Evolutionary conservation across 2,329 filamentous ascomycete genomes (phyloP), one percentile per base, ranked within the genome.

Genomic region (Zymoseptoria crescenta): DNA sequence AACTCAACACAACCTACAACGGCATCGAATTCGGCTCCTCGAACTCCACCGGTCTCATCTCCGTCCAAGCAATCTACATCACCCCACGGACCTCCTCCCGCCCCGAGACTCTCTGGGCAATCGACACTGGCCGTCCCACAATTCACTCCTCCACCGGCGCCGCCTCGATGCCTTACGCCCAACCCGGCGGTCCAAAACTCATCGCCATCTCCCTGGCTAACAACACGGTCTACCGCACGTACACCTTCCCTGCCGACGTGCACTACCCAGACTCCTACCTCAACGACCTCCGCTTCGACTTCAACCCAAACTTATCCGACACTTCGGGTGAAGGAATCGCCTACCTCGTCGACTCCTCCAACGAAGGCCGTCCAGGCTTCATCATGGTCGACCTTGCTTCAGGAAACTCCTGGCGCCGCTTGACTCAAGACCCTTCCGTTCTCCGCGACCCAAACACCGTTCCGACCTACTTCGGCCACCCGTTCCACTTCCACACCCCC

Each of bases 261-360:
- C 74, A 77, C 62, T 79, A 73, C 60, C 76, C 76, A 1, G 76
- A 78, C 63, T 74, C 72, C 28, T 80, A 77, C 67, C 72, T 79
- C 64, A 79, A 79, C 60, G 77, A 79, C 59, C 57, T 79, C 1
- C 75, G 77, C 27, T 78, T 79, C 67, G 76, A 79, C 63, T 69
- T 79, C 35, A 71, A 75, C n/a, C 52, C 73, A 6, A 73, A 76
- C 50, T 65, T 70, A 1, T 73, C 74, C 2, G 69, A 67, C 19
- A 71, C 70, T n/a, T 70, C 69, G 1, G 75, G 74, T 8, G 58
- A 70, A 20, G 75, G 77, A 9, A 73, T 79, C 27, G 77, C 75
- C 4, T 79, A 79, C 62, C 72, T 80, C 2, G 73, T 77, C 24
- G 77, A 80, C 67, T 75, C 70, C 63, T 75, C 71, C 56, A 77